Conservation (phyloP, 352 stramenopile genomes). For the Phytophthora pseudosyringae region DNA sequence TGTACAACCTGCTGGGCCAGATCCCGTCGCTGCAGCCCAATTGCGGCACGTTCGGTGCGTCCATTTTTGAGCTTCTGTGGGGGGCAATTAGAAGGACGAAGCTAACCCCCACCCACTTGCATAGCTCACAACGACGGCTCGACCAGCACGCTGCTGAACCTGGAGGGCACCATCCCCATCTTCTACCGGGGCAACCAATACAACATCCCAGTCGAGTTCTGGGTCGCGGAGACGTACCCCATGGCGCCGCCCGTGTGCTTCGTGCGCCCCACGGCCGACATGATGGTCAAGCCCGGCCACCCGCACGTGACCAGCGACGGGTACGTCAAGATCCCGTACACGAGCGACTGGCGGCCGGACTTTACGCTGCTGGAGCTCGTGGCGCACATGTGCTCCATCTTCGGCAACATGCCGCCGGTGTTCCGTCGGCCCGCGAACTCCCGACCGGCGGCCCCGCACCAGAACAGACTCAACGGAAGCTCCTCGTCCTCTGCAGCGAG, state of each 20-base stretch:
- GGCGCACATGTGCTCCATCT: slow-evolving; percentile 91
- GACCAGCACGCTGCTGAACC: slow-evolving; percentile 83
- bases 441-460: slow-evolving; percentile 40
- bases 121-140: slow-evolving; percentile 87
- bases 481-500: slow-evolving; percentile 14
- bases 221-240: slow-evolving; percentile 88
- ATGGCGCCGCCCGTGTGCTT: slow-evolving; percentile 85
- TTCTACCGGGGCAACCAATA: slow-evolving; percentile 91
- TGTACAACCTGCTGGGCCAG: slow-evolving; percentile 86
- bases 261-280: slow-evolving; percentile 84
- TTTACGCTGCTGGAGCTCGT: slow-evolving; percentile 87
- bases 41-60: slow-evolving; percentile 82
- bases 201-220: slow-evolving; percentile 92
- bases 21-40: slow-evolving; percentile 88
- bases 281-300: slow-evolving; percentile 88
- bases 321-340: slow-evolving; percentile 90
- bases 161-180: slow-evolving; percentile 92
- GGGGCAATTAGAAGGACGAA: no score
- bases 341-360: slow-evolving; percentile 80
- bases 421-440: slow-evolving; percentile 72
- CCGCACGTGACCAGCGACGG: slow-evolving; percentile 88
- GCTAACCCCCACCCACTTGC: no score
- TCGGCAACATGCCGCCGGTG: slow-evolving; percentile 86
- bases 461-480: slow-evolving; percentile 43
- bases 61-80: neutral